Base-by-base conservation (phyloP, 2,329 filamentous ascomycete species). In the Neonectria neomacrospora region DNA sequence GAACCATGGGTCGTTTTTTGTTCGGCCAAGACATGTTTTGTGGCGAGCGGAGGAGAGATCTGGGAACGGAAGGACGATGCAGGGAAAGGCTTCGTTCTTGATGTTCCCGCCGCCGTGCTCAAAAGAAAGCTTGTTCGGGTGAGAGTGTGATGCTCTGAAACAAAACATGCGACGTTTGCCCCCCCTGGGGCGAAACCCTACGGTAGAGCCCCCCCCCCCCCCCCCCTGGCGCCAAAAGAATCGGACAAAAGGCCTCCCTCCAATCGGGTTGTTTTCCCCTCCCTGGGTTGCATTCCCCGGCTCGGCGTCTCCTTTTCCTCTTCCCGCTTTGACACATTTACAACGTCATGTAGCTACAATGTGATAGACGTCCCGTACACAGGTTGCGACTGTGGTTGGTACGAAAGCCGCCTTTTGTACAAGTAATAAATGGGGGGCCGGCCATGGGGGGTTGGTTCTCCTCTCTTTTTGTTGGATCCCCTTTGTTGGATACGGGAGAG, bases 211-310 rank as follows among this genome's bases (percentile, higher is more conserved):
- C 23, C 6, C 23, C 23, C 23, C 6, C 23, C 23, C 6, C 23
- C 23, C 23, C 23, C 23, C 23, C 23, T 6, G 23, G 34, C 34
- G 34, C 34, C 34, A 37, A 37, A 26, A 26, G 3, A 26, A n/a
- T 37, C 34, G 34, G 34, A 37, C 23, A 45, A 58, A 58, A 45
- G 39, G 55, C 14, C 34, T 37, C 34, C 55, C 47, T 52, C 55
- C 55, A 58, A 58, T 58, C 55, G 55, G 55, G 55, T 52, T 52
- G 51, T 52, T 52, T 18, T 32, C 50, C 3, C 18, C 5, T 22
- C 18, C n/a, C 32, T 12, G 5, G 34, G 5, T 6, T 26, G 23
- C 6, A 26, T 26, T 26, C 14, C 32, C 34, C 34, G 6, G 14
- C 5, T n/a, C 34, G 23, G 23, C 12, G 9, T 32, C 30, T 32